phyloP scores from a whole-genome alignment of 495 filamentous ascomycete species.

The Astrothelium macrocarpum region DNA sequence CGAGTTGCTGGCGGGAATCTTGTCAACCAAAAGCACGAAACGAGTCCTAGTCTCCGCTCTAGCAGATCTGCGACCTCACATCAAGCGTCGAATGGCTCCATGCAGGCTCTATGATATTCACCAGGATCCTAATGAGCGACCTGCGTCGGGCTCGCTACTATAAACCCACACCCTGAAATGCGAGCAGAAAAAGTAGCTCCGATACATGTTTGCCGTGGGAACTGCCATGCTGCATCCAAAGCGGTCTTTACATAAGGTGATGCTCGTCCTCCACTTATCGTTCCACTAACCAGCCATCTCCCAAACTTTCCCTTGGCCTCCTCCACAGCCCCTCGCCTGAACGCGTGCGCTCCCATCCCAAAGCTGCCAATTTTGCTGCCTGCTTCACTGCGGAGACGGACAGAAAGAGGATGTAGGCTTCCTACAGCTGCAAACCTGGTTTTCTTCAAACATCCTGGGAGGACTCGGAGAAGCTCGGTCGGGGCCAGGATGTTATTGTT shows the following conservation, averaged over 20 bases:
- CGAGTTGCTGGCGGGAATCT: constrained; percentile 4
- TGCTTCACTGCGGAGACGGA: not conserved
- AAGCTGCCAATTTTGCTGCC: not conserved
- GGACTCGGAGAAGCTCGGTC: constrained; percentile 1
- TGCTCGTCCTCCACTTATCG: not conserved
- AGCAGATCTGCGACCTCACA: not conserved
- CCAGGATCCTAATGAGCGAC: not conserved
- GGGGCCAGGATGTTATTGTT: not conserved
- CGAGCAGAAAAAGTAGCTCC: not conserved
- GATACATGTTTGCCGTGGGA: not conserved
- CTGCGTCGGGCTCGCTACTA: not conserved
- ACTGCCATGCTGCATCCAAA: not conserved
- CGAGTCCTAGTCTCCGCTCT: not conserved
- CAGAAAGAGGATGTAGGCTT: constrained; percentile 5
- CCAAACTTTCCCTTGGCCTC: constrained; percentile 2
- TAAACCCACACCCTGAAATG: not conserved
- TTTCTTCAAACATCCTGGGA: not conserved
- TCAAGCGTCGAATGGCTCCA: not conserved
- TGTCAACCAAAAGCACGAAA: not conserved
- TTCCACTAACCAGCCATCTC: not conserved
- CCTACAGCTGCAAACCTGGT: not conserved
- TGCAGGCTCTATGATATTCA: not conserved
- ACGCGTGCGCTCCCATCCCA: not conserved
- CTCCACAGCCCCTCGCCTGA: not conserved
- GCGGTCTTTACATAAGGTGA: not conserved